A percentile compares a stretch with the other conserved stretches of the same genome.
phyloP scores from a whole-genome alignment of 2,329 filamentous ascomycete genomes.

The Colletotrichum orbiculare region DNA sequence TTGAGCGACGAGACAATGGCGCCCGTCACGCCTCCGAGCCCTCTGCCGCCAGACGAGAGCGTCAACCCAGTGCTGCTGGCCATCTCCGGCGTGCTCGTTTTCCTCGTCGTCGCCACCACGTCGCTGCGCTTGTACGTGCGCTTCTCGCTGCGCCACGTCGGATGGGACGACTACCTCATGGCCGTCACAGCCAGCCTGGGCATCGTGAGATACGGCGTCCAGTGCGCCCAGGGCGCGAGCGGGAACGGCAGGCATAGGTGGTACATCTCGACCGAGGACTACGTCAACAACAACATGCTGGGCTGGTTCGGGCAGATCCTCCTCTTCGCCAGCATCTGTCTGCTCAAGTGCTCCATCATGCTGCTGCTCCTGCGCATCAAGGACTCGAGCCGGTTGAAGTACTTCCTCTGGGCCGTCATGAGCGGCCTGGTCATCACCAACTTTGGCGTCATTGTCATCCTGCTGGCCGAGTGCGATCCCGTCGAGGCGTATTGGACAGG shows the following conservation, averaged over 20 bases:
- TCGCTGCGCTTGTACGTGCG: constrained; percentile 47
- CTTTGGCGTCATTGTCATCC: constrained; percentile 44
- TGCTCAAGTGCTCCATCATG: constrained; percentile 56
- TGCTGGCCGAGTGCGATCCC: constrained; percentile 47
- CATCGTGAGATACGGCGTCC: constrained; percentile 45
- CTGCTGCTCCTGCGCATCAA: constrained; percentile 55
- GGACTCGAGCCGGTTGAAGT: constrained; percentile 45
- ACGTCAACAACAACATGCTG: constrained; percentile 49
- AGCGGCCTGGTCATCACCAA: constrained; percentile 46
- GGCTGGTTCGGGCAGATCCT: constrained; percentile 54
- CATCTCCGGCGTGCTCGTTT: constrained; percentile 46
- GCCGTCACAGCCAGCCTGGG: constrained; percentile 43
- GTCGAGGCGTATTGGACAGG: constrained; percentile 46
- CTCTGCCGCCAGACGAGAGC: constrained; percentile 52
- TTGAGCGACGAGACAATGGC: constrained; percentile 21
- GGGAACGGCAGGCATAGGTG: constrained; percentile 53
- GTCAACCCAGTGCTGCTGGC: constrained; percentile 46
- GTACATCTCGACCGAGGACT: constrained; percentile 46
- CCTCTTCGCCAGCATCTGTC: constrained; percentile 51
- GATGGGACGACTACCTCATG: constrained; percentile 53
- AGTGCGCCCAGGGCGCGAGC: constrained; percentile 46
- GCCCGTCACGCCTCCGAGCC: constrained; percentile 41
- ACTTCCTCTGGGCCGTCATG: constrained; percentile 47
- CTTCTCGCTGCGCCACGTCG: constrained; percentile 42
- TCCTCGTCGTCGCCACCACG: constrained; percentile 47